Evolutionary conservation across 2,329 filamentous ascomycete species (phyloP).

Genomic region (Exophiala phaeomuriformis): DNA sequence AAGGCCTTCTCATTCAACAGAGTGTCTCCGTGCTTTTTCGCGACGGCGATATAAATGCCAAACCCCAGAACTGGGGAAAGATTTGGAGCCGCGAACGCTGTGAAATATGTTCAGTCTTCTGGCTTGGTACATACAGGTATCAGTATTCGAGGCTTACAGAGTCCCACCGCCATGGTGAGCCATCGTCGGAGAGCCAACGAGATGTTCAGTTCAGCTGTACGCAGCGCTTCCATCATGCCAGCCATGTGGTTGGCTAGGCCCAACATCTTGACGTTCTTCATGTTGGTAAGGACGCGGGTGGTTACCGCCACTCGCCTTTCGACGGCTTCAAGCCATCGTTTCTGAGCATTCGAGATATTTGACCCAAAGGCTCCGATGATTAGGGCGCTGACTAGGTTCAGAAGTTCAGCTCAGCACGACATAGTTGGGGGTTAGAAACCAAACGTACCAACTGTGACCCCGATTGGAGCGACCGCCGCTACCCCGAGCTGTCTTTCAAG

Average conservation of each 20-base stretch:
- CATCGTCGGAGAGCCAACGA: background rate
- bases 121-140: no score
- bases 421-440: background rate
- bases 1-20: background rate
- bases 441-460: constrained; percentile 27
- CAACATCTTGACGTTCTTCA: constrained; percentile 48
- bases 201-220: constrained; percentile 35
- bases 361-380: constrained; percentile 4
- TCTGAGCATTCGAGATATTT: constrained; percentile 32
- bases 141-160: background rate
- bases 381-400: no score
- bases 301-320: constrained; percentile 45
- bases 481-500: constrained; percentile 38
- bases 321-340: constrained; percentile 45
- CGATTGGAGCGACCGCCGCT: constrained; percentile 41
- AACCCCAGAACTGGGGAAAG: background rate
- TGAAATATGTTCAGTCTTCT: background rate
- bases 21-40: background rate
- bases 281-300: constrained; percentile 42
- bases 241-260: constrained; percentile 40
- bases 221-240: constrained; percentile 35
- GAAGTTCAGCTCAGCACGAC: background rate
- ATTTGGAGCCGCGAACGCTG: background rate
- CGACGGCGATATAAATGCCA: background rate
- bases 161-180: background rate